Percentiles rank a stretch among this genome's conserved stretches.
phyloP scores from a whole-genome alignment of 768 basidiomycete species.

The Termitomyces heimii region DNA sequence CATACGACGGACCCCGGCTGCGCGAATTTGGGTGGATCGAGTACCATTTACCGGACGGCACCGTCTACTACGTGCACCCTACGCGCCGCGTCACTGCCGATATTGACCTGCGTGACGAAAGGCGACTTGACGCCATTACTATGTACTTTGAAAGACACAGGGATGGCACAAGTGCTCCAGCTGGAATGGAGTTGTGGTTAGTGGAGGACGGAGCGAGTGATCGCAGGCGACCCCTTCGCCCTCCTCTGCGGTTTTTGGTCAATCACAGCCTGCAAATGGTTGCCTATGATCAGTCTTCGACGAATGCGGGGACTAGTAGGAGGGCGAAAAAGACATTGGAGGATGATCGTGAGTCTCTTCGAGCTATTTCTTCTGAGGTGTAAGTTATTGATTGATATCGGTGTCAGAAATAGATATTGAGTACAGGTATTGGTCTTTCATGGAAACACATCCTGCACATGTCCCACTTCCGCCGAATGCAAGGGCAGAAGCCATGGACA shows the following conservation, averaged over 20 bases:
- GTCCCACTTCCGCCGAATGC: constrained; percentile 48
- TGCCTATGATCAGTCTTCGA: constrained; percentile 35
- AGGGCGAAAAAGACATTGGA: constrained; percentile 19
- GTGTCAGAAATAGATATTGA: constrained; percentile 63
- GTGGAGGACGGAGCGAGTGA: constrained; percentile 29
- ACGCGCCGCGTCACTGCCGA: constrained; percentile 63
- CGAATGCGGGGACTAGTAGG: constrained; percentile 17
- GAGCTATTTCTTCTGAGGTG: neutral
- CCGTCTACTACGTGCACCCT: constrained; percentile 65
- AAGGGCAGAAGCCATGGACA: constrained; percentile 65
- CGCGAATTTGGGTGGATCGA: constrained; percentile 70
- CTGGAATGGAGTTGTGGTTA: constrained; percentile 60
- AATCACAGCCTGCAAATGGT: constrained; percentile 57
- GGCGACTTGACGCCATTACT: constrained; percentile 43
- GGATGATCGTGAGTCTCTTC: constrained; percentile 39
- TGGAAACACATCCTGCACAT: constrained; percentile 78
- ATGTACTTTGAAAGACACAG: constrained; percentile 37
- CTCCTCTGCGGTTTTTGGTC: constrained; percentile 52
- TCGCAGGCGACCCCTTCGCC: constrained; percentile 22
- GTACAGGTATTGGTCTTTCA: constrained; percentile 77
- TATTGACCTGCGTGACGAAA: constrained; percentile 51
- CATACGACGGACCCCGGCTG: constrained; percentile 25
- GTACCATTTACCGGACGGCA: constrained; percentile 68
- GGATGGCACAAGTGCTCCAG: constrained; percentile 21
- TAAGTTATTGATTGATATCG: neutral